phyloP scores from a whole-genome alignment of 2,329 filamentous ascomycete genomes.

The Colletotrichum euphorbiae region DNA sequence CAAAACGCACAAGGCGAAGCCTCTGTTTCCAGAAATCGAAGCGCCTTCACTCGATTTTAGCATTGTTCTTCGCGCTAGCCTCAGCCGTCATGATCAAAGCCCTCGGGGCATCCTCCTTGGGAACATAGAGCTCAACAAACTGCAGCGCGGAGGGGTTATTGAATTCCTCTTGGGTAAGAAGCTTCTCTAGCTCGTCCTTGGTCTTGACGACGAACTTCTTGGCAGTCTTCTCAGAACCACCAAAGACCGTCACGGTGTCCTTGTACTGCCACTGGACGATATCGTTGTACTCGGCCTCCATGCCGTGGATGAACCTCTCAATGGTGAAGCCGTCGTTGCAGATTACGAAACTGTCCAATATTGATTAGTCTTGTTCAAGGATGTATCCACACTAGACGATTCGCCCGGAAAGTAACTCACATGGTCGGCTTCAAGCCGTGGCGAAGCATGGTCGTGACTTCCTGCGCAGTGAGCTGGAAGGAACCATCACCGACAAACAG shows the following conservation, averaged over 20 bases:
- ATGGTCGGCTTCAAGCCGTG: slow-evolving; percentile 81
- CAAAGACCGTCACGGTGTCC: slow-evolving; percentile 75
- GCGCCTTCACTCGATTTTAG: slow-evolving; percentile 50
- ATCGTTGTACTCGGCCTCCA: slow-evolving; percentile 84
- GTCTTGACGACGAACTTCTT: slow-evolving; percentile 77
- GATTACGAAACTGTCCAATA: slow-evolving; percentile 74
- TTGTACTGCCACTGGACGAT: slow-evolving; percentile 80
- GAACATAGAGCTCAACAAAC: slow-evolving; percentile 87
- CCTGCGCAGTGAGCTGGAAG: slow-evolving; percentile 86
- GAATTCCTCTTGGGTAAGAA: slow-evolving; percentile 75
- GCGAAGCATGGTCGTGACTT: slow-evolving; percentile 85
- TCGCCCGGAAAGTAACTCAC: slow-evolving; percentile 55
- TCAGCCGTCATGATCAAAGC: slow-evolving; percentile 77
- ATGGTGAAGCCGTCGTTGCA: slow-evolving; percentile 93
- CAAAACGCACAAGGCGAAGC: no score
- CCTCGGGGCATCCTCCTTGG: slow-evolving; percentile 79
- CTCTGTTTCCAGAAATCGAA: no score
- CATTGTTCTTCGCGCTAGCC: slow-evolving; percentile 76
- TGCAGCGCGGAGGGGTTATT: slow-evolving; percentile 66
- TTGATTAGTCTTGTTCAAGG: slow-evolving; percentile 40
- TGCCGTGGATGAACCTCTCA: slow-evolving; percentile 88
- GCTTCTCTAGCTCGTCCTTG: slow-evolving; percentile 72
- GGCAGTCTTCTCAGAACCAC: slow-evolving; percentile 66
- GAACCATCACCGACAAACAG: slow-evolving; percentile 91
- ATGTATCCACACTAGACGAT: no score